A percentile compares a stretch with the other conserved stretches of the same genome.
Evolutionary conservation across 2,329 filamentous ascomycete species (phyloP).

Genomic region (Aspergillus thermomutatus): DNA sequence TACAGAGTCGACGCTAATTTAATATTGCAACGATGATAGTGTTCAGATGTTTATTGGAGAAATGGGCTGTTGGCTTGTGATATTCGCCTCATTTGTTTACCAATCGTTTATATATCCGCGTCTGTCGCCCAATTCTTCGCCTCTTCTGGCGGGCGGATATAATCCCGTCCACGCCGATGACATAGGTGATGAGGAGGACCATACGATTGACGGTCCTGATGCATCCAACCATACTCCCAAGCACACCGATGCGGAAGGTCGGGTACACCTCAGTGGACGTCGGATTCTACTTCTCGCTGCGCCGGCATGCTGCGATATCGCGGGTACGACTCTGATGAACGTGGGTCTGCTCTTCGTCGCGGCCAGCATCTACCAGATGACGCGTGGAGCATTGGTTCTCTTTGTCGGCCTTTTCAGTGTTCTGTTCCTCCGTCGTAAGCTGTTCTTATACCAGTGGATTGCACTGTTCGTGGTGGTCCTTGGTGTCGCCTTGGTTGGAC

Average conservation of each 20-base stretch:
- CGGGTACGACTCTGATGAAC: slow-evolving; percentile 96
- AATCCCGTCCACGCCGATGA: slow-evolving; percentile 57
- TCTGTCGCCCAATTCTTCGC: slow-evolving; percentile 35
- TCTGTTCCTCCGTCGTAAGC: slow-evolving; percentile 74
- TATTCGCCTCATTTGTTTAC: slow-evolving; percentile 67
- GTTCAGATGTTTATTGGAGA: slow-evolving; percentile 98
- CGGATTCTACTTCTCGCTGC: slow-evolving; percentile 73
- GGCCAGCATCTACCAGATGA: slow-evolving; percentile 98
- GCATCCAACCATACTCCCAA: slow-evolving; percentile 50
- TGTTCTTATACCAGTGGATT: slow-evolving; percentile 89
- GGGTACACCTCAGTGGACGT: slow-evolving; percentile 63
- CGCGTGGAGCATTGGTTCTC: slow-evolving; percentile 84
- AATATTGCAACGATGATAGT: slow-evolving; percentile 23
- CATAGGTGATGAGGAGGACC: slow-evolving; percentile 45
- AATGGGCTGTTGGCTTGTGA: slow-evolving; percentile 91
- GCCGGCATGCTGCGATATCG: slow-evolving; percentile 89
- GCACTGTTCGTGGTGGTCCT: slow-evolving; percentile 81
- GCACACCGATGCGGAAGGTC: slow-evolving; percentile 53
- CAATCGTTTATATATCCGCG: slow-evolving; percentile 49
- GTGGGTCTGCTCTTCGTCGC: slow-evolving; percentile 89
- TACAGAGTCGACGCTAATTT: neutral
- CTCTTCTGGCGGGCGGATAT: slow-evolving; percentile 58
- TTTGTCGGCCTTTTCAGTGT: slow-evolving; percentile 97
- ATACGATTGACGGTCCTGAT: slow-evolving; percentile 43
- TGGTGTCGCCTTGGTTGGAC: slow-evolving; percentile 84